Conservation (phyloP, 345 rosid genomes). For the Draba incana region DNA sequence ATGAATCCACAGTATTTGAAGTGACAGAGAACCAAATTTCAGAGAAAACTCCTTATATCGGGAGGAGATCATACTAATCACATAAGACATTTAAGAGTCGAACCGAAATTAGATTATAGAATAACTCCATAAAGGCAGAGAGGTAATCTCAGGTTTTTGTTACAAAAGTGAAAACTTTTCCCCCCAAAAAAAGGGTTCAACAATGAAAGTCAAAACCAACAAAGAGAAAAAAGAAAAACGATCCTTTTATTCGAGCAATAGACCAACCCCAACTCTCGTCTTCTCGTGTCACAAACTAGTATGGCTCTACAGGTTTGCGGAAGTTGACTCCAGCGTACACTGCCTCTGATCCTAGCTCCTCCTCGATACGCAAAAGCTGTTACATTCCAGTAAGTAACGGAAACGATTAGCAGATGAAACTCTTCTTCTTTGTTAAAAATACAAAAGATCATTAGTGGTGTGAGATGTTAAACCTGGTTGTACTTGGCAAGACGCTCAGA, state of each 20-base stretch:
- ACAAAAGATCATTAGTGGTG: neutral
- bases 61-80: neutral
- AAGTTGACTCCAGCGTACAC: conserved; percentile 83
- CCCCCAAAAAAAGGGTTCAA: conserved; percentile 8
- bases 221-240: conserved; percentile 5
- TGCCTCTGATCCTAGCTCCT: conserved; percentile 86
- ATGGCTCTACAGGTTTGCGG: conserved; percentile 88
- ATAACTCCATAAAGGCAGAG: conserved; percentile 6
- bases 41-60: neutral
- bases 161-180: conserved; percentile 28
- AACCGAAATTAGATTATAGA: conserved; percentile 32
- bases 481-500: conserved; percentile 97
- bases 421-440: neutral
- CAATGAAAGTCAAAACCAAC: conserved; percentile 9
- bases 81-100: neutral
- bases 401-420: conserved; percentile 11
- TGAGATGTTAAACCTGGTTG: conserved; percentile 65
- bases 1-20: too few species aligned
- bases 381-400: neutral
- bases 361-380: conserved; percentile 90
- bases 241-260: conserved; percentile 27
- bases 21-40: neutral
- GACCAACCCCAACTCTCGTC: conserved; percentile 26
- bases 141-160: conserved; percentile 29
- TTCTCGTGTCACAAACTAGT: conserved; percentile 45